A percentile compares a stretch with the other conserved stretches of the same genome.
Evolutionary conservation across 2,329 filamentous ascomycete genomes (phyloP).

Genomic region (Cercospora berteroae): DNA sequence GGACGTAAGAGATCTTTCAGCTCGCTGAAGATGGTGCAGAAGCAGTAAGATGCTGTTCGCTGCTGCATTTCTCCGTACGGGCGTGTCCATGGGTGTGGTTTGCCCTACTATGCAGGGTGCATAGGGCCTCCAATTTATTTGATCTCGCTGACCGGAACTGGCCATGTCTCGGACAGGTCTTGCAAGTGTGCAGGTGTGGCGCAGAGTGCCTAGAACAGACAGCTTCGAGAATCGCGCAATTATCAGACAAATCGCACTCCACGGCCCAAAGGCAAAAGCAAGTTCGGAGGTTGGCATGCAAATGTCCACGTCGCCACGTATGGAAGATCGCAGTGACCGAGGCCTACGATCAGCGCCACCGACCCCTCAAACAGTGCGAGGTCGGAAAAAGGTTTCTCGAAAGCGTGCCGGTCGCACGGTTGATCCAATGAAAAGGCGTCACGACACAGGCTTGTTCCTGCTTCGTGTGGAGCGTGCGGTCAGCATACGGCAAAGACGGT

Average conservation of each 20-base stretch:
- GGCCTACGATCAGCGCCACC: constrained; percentile 13
- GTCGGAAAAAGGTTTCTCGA: constrained; percentile 7
- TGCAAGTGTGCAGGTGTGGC: neutral
- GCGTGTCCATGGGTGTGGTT: neutral
- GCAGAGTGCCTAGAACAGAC: neutral
- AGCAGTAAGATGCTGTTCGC: neutral
- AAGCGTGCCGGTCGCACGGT: constrained; percentile 1
- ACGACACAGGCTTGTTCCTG: constrained; percentile 2
- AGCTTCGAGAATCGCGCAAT: neutral
- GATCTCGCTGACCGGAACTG: neutral
- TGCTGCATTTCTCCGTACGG: neutral
- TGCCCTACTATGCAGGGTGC: neutral
- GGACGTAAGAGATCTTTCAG: neutral
- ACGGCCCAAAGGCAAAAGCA: constrained; percentile 6
- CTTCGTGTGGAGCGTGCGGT: neutral
- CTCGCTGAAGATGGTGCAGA: constrained; percentile 5
- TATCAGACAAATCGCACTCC: neutral
- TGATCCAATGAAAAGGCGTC: neutral
- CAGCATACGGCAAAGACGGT: constrained; percentile 4
- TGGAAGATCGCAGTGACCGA: neutral
- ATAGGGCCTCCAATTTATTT: neutral
- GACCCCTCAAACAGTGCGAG: constrained; percentile 6
- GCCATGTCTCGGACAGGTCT: neutral
- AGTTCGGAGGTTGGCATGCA: neutral
- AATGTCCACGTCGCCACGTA: constrained; percentile 5